Base-by-base conservation (phyloP, 805 yeast species). In the Candida parachauliodes region DNA sequence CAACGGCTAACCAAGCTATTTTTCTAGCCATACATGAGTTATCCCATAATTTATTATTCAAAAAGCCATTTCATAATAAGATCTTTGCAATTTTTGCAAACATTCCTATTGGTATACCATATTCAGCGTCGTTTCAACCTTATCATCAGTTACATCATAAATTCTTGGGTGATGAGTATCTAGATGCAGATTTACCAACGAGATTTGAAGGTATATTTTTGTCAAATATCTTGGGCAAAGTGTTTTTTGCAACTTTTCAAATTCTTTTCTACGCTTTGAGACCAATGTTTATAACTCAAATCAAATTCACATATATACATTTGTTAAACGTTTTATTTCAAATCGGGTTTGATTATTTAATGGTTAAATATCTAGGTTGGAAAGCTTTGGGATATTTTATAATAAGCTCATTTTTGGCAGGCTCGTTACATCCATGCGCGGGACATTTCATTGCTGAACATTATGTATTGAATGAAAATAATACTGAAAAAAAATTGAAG, bases 371-470 rank as follows among this genome's bases (percentile, higher is more conserved):
- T 44, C 81, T 86, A 77, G 91, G 94, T 0, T 55, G 68, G 65
- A 75, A 78, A 42, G 60, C 93, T 0, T 57, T 84, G 28, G 54
- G 64, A 28, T 88, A 88, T 57, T 75, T 88, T 45, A 55, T 88
- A 18, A 64, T 83, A 57, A 80, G 89, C 27, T 81, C 94, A 0
- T 86, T 88, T 55, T 65, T 88, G 36, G 95, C 96, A 0, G 97
- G 97, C 2, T 85, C 95, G 0, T 68, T 86, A 54, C 97, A 88
- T 54, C 97, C 97, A 19, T 81, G 88, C 43, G 95, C 96, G 1
- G 97, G 96, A 15, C 97, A 88, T 63, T 88, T 88, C 61, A 86
- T 88, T 46, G 91, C 95, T n/a, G 97, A 88, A 56, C 97, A 88
- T 57, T 87, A 86, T 54, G 78, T 87, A 10, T 69, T 87, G 57